Conservation (phyloP, 495 filamentous ascomycete species). For the Neurospora sublineolata region DNA sequence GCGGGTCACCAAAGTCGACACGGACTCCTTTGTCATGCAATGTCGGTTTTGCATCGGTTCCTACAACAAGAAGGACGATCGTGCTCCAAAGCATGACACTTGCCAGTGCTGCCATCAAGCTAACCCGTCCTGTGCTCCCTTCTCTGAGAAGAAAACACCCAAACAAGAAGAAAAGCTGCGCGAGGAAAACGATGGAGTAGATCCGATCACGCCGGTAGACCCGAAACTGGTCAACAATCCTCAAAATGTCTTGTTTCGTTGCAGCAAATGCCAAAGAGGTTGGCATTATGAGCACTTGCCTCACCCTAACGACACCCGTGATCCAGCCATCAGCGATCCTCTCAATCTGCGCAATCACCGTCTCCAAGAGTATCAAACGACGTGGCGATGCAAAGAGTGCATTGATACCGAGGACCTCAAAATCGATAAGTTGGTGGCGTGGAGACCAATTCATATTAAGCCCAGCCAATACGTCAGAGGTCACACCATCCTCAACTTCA, state of each 20-base stretch:
- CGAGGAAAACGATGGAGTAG: conserved; percentile 61
- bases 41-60: conserved; percentile 72
- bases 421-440: conserved; percentile 67
- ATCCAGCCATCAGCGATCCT: conserved; percentile 28
- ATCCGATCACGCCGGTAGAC: conserved; percentile 57
- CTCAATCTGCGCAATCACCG: conserved; percentile 26
- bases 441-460: conserved; percentile 51
- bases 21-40: conserved; percentile 74
- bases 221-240: conserved; percentile 57
- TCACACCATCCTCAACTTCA: conserved; percentile 38
- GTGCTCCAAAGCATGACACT: conserved; percentile 53
- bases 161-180: conserved; percentile 74
- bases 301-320: conserved; percentile 21
- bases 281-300: conserved; percentile 79
- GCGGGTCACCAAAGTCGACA: conserved; percentile 79
- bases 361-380: conserved; percentile 45
- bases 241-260: conserved; percentile 72
- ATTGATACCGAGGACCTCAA: conserved; percentile 39
- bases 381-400: conserved; percentile 73
- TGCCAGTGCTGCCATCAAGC: conserved; percentile 57
- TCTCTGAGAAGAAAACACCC: conserved; percentile 53
- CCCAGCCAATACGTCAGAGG: conserved; percentile 36
- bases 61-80: conserved; percentile 52
- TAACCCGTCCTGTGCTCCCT: conserved; percentile 55
- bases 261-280: conserved; percentile 59